Evolutionary conservation across 345 rosid genomes (phyloP).

Genomic region (Brassica juncea): DNA sequence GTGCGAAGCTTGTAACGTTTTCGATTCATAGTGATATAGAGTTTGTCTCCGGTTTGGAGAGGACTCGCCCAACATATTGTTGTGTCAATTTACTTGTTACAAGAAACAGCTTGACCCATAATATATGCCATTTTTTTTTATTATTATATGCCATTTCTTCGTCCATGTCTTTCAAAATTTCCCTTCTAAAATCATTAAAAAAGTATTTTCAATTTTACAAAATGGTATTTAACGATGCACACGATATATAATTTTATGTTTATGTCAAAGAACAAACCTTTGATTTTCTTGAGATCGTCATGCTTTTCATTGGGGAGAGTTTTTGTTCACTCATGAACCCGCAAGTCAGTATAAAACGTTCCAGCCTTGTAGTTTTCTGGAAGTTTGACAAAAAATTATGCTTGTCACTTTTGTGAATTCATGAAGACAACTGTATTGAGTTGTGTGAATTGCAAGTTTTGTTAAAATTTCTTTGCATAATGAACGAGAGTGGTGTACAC

Average conservation of each 20-base stretch:
- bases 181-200: background rate
- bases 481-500: background rate
- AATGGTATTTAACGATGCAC: background rate
- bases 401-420: too few relatives aligned
- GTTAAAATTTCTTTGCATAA: background rate
- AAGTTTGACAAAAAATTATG: too few relatives aligned
- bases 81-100: too few relatives aligned
- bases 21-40: background rate
- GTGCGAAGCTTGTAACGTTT: background rate
- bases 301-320: background rate
- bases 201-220: background rate
- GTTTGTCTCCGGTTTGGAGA: background rate
- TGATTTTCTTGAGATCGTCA: background rate
- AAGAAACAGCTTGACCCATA: slow-evolving; percentile 13
- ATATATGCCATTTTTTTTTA: slow-evolving; percentile 35
- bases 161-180: slow-evolving; percentile 24
- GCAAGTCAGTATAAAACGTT: too few relatives aligned
- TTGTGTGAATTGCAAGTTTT: background rate
- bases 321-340: too few relatives aligned
- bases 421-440: background rate
- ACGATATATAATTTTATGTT: background rate
- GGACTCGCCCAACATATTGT: background rate
- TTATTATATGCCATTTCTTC: slow-evolving; percentile 39
- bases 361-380: too few relatives aligned
- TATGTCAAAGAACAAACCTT: background rate